Percentiles rank a stretch among this genome's conserved stretches.
phyloP scores from a whole-genome alignment of 129 eudicot species.

The Scalesia atractyloides region DNA sequence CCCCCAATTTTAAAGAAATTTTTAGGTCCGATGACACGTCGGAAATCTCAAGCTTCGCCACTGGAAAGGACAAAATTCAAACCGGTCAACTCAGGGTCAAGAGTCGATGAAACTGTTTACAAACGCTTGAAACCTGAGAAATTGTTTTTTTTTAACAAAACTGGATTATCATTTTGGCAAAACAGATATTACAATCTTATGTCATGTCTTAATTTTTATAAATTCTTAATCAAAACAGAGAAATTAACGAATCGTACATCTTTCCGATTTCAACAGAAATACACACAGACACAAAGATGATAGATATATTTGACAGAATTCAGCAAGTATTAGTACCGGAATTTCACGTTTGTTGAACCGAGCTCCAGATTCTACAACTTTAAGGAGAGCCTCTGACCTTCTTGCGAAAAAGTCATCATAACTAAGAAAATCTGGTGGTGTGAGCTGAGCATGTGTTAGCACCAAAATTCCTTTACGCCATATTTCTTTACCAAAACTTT shows the following conservation, averaged over 20 bases:
- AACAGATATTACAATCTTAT: background rate
- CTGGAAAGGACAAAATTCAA: background rate
- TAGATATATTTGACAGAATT: background rate
- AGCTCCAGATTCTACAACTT: conserved; percentile 64
- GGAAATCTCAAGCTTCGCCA: too few relatives aligned
- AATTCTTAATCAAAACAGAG: background rate
- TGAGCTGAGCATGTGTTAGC: conserved; percentile 89
- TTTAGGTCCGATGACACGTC: too few relatives aligned
- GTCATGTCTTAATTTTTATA: background rate
- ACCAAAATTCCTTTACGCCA: conserved; percentile 80
- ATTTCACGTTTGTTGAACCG: conserved; percentile 46
- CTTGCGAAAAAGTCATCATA: conserved; percentile 72
- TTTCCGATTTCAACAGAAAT: background rate
- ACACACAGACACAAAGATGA: background rate
- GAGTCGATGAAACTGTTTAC: background rate
- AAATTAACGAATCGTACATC: background rate
- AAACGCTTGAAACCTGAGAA: background rate
- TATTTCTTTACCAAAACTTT: conserved; percentile 82
- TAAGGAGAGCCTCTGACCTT: conserved; percentile 80
- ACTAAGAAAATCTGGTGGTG: conserved; percentile 92
- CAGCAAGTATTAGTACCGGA: conserved; percentile 36
- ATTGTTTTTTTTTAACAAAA: background rate
- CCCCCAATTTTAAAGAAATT: too few relatives aligned
- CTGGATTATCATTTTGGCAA: background rate
- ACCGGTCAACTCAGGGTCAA: background rate